Percentiles rank a stretch among this genome's conserved stretches.
Conservation (phyloP, 1,284 basidiomycete species). For the Microbotryum violaceum region DNA sequence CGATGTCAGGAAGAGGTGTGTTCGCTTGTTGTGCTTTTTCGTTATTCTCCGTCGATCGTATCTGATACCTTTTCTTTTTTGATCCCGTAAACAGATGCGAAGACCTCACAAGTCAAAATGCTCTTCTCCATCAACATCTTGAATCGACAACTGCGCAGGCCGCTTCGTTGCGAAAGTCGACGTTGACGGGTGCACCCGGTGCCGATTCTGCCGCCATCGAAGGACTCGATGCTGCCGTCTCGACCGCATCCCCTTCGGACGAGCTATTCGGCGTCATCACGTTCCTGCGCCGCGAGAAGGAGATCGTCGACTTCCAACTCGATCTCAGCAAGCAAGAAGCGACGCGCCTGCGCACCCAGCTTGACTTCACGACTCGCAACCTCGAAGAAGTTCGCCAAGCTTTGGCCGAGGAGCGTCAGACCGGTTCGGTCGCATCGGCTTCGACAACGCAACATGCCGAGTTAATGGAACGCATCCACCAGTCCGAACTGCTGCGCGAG, state of each 20-base stretch:
- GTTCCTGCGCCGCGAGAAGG: constrained; percentile 80
- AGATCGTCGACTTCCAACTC: constrained; percentile 77
- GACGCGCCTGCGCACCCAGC: constrained; percentile 62
- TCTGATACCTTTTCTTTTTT: constrained; percentile 7
- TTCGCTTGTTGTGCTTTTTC: constrained; percentile 1
- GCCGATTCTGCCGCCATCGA: constrained; percentile 5
- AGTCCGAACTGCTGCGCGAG: constrained; percentile 76
- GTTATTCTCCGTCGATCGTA: background rate
- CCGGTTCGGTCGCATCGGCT: constrained; percentile 56
- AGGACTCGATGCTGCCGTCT: constrained; percentile 1
- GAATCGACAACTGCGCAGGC: constrained; percentile 78
- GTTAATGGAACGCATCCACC: constrained; percentile 77
- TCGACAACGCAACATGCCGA: constrained; percentile 76
- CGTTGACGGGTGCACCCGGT: constrained; percentile 16
- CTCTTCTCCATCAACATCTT: constrained; percentile 70
- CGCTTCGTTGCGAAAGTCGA: constrained; percentile 57
- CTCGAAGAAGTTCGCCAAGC: constrained; percentile 58
- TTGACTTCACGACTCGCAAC: constrained; percentile 61
- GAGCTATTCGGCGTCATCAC: constrained; percentile 69
- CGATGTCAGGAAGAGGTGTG: constrained; percentile 61
- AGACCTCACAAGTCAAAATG: constrained; percentile 69
- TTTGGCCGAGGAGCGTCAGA: constrained; percentile 56
- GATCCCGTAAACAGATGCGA: constrained; percentile 49
- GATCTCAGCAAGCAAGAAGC: constrained; percentile 80
- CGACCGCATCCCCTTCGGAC: constrained; percentile 12